Conservation (phyloP, 805 yeast species). For the Candida mattraensis region DNA sequence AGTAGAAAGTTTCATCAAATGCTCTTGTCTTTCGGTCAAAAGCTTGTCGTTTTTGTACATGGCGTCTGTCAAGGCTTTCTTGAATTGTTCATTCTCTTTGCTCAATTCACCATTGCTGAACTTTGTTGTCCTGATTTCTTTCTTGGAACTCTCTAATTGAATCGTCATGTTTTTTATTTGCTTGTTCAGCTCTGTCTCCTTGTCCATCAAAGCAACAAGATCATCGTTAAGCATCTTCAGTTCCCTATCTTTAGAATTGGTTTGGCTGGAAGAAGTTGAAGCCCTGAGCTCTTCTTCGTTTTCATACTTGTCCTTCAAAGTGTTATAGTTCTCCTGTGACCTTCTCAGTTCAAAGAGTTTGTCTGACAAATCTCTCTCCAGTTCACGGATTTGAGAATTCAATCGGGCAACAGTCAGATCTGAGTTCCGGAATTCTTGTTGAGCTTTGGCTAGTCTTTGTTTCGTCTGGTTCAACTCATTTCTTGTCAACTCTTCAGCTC, state of each 20-base stretch:
- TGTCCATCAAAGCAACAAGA: slow-evolving; percentile 53
- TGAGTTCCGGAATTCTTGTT: slow-evolving; percentile 53
- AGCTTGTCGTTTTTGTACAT: slow-evolving; percentile 45
- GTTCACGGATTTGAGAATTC: slow-evolving; percentile 47
- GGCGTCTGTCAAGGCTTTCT: slow-evolving; percentile 39
- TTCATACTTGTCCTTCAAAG: slow-evolving; percentile 52
- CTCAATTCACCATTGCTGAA: slow-evolving; percentile 38
- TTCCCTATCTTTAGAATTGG: slow-evolving; percentile 44
- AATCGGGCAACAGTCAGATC: slow-evolving; percentile 55
- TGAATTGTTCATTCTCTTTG: slow-evolving; percentile 43
- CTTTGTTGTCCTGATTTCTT: slow-evolving; percentile 42
- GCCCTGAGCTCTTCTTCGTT: slow-evolving; percentile 40
- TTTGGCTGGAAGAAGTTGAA: slow-evolving; percentile 31
- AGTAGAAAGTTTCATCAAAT: slow-evolving; percentile 44
- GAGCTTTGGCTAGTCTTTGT: slow-evolving; percentile 44
- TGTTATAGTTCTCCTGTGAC: slow-evolving; percentile 45
- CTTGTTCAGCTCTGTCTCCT: slow-evolving; percentile 66
- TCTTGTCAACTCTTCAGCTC: slow-evolving; percentile 56
- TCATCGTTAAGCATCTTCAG: slow-evolving; percentile 53
- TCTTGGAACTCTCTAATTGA: slow-evolving; percentile 55
- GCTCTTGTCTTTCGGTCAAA: slow-evolving; percentile 42
- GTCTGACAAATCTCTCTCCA: slow-evolving; percentile 58
- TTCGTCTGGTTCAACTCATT: slow-evolving; percentile 55
- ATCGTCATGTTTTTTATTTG: slow-evolving; percentile 60
- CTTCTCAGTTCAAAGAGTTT: slow-evolving; percentile 55